Percentiles rank a stretch among this genome's conserved stretches.
These are phyloP conservation scores for Nakazawaea ambrosiae DNA, from an alignment of 805 yeast species.

Conservation along the genomic window DNA sequence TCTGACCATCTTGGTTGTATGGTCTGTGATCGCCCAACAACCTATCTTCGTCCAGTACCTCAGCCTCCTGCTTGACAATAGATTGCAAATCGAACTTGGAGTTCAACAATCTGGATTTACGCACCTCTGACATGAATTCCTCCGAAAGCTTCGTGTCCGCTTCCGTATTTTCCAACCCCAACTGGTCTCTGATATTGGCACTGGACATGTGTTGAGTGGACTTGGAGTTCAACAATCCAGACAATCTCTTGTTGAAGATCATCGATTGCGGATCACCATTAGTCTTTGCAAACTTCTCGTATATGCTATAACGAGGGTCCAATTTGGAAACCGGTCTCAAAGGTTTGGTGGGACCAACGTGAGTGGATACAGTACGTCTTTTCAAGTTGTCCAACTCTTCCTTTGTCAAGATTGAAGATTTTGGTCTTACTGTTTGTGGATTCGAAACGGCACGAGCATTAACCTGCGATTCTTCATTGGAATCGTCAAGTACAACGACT, in stretches of 20 bases:
- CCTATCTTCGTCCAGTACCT: constrained; percentile 15
- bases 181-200: constrained; percentile 21
- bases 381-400: constrained; percentile 38
- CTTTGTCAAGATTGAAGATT: constrained; percentile 31
- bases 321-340: constrained; percentile 47
- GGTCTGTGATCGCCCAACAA: constrained; percentile 13
- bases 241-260: constrained; percentile 6
- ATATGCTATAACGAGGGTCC: constrained; percentile 49
- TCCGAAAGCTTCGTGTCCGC: constrained; percentile 29
- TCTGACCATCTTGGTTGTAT: background rate
- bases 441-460: constrained; percentile 5
- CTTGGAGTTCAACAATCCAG: constrained; percentile 9
- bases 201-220: constrained; percentile 5
- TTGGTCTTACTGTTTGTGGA: background rate
- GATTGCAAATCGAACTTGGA: constrained; percentile 28
- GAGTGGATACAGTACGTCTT: constrained; percentile 40
- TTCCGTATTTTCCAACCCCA: constrained; percentile 14
- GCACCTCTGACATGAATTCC: constrained; percentile 37
- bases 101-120: constrained; percentile 35
- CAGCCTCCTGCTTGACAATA: constrained; percentile 15
- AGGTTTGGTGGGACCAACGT: constrained; percentile 29
- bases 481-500: constrained; percentile 16
- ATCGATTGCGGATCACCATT: constrained; percentile 4
- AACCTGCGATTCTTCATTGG: constrained; percentile 11
- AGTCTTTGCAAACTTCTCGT: constrained; percentile 29